Percentiles rank a stretch among this genome's conserved stretches.
These are phyloP conservation scores for Pyrenophora tritici-repentis DNA, from an alignment of 2,329 filamentous ascomycete species.

Conservation along the genomic window DNA sequence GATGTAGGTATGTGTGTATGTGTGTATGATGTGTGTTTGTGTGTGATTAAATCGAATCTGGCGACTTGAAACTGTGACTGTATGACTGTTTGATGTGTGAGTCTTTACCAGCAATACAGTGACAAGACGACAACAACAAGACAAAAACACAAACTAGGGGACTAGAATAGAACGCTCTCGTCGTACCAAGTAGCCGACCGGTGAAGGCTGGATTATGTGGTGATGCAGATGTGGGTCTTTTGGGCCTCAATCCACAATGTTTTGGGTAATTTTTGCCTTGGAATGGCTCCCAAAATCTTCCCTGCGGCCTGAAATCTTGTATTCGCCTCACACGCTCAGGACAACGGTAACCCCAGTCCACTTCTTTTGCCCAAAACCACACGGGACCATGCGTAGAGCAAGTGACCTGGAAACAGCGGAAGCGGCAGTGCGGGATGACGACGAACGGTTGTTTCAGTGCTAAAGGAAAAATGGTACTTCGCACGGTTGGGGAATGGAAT, in stretches of 20 bases:
- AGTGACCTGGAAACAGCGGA: too few species aligned
- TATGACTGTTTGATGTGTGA: neutral
- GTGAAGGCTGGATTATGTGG: neutral
- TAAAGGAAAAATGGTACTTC: slow-evolving; percentile 1
- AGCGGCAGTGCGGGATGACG: too few species aligned
- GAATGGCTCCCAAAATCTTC: neutral
- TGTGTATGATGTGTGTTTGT: neutral
- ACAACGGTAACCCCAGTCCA: too few species aligned
- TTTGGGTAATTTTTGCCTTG: slow-evolving; percentile 1
- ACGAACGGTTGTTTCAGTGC: neutral
- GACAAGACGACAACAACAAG: neutral
- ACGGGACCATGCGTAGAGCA: too few species aligned
- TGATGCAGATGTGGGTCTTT: slow-evolving; percentile 3
- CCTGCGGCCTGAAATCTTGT: too few species aligned
- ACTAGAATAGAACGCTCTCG: neutral
- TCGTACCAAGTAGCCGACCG: neutral
- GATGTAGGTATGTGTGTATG: neutral
- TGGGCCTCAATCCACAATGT: slow-evolving; percentile 3
- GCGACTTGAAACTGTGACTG: slow-evolving; percentile 6
- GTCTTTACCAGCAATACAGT: slow-evolving; percentile 3
- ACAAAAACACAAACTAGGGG: too few species aligned
- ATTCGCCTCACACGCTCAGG: too few species aligned
- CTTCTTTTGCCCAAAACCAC: too few species aligned
- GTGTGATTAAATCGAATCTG: neutral
- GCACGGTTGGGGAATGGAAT: slow-evolving; percentile 24